These are phyloP conservation scores for Colletotrichum abscissum DNA, from an alignment of 2,329 filamentous ascomycete genomes.

Conservation along the genomic window DNA sequence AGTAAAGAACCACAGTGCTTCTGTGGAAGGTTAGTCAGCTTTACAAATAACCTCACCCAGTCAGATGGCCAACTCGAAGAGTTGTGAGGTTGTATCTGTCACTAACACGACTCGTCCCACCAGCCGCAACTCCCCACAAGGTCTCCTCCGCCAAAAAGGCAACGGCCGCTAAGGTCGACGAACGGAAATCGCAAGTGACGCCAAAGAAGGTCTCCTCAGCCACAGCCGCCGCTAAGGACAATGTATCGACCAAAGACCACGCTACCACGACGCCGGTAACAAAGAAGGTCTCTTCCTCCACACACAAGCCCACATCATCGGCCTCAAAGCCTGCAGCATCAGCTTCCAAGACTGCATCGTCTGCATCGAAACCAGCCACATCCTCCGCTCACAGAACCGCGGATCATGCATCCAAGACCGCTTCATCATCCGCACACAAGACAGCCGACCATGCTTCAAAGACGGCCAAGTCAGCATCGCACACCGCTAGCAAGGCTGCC, in stretches of 20 bases:
- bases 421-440: not conserved
- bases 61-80: not conserved
- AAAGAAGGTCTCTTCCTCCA: slow-evolving; percentile 5
- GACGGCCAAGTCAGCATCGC: not conserved
- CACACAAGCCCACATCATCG: not conserved
- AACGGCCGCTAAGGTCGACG: not conserved
- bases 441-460: not conserved
- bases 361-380: not conserved
- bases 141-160: slow-evolving; percentile 1
- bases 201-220: not conserved
- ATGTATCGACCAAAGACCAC: not conserved
- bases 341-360: not conserved
- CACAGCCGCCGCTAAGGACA: not conserved
- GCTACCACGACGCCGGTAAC: not conserved
- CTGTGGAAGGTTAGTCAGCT: slow-evolving; percentile 5
- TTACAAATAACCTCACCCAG: too few species aligned
- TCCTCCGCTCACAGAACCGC: not conserved
- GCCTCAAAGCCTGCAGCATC: not conserved
- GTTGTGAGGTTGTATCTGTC: too few species aligned
- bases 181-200: slow-evolving; percentile 1
- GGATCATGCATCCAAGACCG: not conserved
- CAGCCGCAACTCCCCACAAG: slow-evolving; percentile 19
- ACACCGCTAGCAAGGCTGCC: not conserved
- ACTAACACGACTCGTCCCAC: not conserved
- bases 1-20: slow-evolving; percentile 11